A percentile compares a stretch with the other conserved stretches of the same genome.
Conservation (phyloP, 306 rosid species). For the Arachis hypogaea region DNA sequence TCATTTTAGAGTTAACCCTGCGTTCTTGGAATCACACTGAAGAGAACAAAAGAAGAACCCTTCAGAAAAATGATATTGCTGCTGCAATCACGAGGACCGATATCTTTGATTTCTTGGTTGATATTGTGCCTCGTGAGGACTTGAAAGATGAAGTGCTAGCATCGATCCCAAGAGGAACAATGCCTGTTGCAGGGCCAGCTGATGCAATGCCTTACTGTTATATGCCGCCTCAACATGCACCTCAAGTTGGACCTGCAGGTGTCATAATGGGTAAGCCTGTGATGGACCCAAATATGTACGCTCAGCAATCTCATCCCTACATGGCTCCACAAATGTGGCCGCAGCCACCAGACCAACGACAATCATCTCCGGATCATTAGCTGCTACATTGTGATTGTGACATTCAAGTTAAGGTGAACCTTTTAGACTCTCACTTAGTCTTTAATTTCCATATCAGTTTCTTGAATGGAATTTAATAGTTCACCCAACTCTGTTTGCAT, state of each 20-base stretch:
- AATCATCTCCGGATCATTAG: conserved; percentile 53
- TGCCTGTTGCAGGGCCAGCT: conserved; percentile 61
- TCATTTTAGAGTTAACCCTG: conserved; percentile 57
- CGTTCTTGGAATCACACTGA: conserved; percentile 67
- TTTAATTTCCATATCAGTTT: not conserved
- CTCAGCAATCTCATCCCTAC: conserved; percentile 59
- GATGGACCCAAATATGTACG: conserved; percentile 60
- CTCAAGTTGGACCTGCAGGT: conserved; percentile 54
- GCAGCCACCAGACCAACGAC: conserved; percentile 53
- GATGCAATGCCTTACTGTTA: conserved; percentile 54
- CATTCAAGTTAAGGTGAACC: conserved; percentile 39
- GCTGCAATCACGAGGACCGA: conserved; percentile 63
- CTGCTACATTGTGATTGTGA: not conserved
- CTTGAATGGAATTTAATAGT: not conserved
- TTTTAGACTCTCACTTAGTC: conserved; percentile 10
- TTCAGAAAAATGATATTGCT: conserved; percentile 58
- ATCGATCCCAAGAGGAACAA: conserved; percentile 59
- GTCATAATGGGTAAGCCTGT: conserved; percentile 64
- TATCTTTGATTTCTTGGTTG: conserved; percentile 57
- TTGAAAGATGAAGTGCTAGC: conserved; percentile 63
- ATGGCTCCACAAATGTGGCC: conserved; percentile 61
- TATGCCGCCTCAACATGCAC: conserved; percentile 56
- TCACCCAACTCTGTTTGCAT: not conserved
- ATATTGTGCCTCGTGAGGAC: conserved; percentile 62
- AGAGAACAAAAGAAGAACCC: conserved; percentile 62